Evolutionary conservation across 176 grass and related monocot species (phyloP), one percentile per base, ranked within the genome.

Genomic region (Tuctoria greenei): DNA sequence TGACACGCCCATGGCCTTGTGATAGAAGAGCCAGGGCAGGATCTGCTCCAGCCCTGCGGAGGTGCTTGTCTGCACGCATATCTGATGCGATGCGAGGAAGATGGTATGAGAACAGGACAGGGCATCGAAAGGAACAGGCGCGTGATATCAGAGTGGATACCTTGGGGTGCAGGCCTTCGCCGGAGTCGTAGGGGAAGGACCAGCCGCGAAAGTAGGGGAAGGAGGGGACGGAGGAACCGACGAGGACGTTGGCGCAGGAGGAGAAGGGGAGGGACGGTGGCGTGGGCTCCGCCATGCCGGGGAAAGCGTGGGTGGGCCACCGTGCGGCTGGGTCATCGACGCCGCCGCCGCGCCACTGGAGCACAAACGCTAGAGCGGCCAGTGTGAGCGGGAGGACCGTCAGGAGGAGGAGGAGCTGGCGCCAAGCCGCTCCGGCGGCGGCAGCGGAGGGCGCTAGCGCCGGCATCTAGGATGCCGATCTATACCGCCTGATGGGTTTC

Each of bases 41-140:
- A 97, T 93, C 91, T 97, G 95, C 56, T 97, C 91, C 55, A 97
- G 86, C 58, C 91, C 82, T 2, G 91, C 91, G 15, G 95, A 93
- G 78, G 95, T 97, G 80, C 86, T 97, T 24, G 94, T 91, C 69
- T 82, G 82, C 69, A 93, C 85, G 59, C 93, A 93, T 73, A 95
- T 88, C 92, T 95, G 61, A 23, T 18, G 31, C 61, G 28, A 27
- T 13, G 70, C n/a, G 41, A 26, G 49, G 10, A 18, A 47, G 41
- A 41, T 16, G 45, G 61, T 37, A 38, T 38, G 16, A 36, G 61
- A 35, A 31, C 31, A 31, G 31, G 31, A 27, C 17, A 20, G 55
- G 55, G 9, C 9, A 38, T 56, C 18, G 45, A 42, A 41, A 43
- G 43, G 4, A 57, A 31, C 8, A 34, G 25, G 27, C 44, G 16